A percentile compares a stretch with the other conserved stretches of the same genome.
Conservation (phyloP, 2,329 filamentous ascomycete genomes). For the Alternaria sp. region DNA sequence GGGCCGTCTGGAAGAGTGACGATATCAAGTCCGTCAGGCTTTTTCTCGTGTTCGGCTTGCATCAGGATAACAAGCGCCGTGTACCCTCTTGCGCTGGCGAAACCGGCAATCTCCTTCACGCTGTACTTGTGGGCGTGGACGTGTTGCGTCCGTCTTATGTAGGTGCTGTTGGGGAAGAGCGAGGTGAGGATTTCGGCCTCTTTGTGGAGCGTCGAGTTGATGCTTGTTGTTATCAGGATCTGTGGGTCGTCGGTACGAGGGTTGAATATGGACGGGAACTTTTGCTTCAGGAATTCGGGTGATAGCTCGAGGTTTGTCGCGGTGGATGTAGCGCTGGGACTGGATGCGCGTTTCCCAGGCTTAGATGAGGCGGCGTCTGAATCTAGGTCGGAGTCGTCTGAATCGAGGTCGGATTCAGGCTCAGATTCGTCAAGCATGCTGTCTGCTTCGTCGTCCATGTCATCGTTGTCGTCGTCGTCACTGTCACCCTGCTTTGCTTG, state of each 20-base stretch:
- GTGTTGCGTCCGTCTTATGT: conserved; percentile 86
- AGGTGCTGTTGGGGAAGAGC: conserved; percentile 81
- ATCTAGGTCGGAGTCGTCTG: conserved; percentile 58
- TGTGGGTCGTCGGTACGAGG: conserved; percentile 70
- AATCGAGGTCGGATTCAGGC: conserved; percentile 44
- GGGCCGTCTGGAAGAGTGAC: conserved; percentile 85
- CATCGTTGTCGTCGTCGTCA: conserved; percentile 23
- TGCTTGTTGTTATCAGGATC: conserved; percentile 87
- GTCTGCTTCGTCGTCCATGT: conserved; percentile 53
- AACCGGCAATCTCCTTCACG: conserved; percentile 86
- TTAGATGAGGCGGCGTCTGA: conserved; percentile 58
- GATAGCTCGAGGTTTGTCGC: conserved; percentile 67
- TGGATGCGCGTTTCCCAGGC: conserved; percentile 61
- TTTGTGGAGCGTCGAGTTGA: conserved; percentile 87
- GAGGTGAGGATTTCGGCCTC: conserved; percentile 80
- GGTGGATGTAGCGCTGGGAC: conserved; percentile 61
- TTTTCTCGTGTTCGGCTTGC: conserved; percentile 79
- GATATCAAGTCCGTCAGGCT: conserved; percentile 80
- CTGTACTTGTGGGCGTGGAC: conserved; percentile 90
- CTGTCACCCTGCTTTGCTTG: conserved; percentile 16
- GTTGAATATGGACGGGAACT: conserved; percentile 68
- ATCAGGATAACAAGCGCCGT: conserved; percentile 85
- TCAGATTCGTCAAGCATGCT: conserved; percentile 75
- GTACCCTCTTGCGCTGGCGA: conserved; percentile 81
- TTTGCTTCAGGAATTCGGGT: conserved; percentile 66